These are phyloP conservation scores for Pouteria campechiana DNA, from an alignment of 179 eudicot species.

Conservation along the genomic window DNA sequence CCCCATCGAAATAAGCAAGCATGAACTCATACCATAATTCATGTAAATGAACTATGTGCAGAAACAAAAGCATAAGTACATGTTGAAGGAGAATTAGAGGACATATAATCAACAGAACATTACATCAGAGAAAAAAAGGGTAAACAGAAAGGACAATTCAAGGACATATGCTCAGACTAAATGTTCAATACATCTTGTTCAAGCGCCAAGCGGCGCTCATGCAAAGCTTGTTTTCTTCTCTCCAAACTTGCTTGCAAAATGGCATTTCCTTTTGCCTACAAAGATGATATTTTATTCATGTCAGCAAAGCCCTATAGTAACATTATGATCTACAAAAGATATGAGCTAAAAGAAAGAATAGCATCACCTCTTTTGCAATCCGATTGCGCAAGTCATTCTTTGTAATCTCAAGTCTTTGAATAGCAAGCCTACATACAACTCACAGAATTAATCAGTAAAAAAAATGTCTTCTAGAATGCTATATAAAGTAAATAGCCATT, in stretches of 20 bases:
- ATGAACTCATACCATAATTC: no score
- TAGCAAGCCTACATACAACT: constrained; percentile 51
- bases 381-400: constrained; percentile 85
- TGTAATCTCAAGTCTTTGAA: constrained; percentile 89
- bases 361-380: constrained; percentile 85
- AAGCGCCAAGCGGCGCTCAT: constrained; percentile 97
- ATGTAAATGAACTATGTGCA: no score
- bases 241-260: constrained; percentile 98
- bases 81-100: neutral
- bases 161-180: no score
- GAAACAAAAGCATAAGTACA: no score
- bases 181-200: constrained; percentile 77
- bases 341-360: neutral
- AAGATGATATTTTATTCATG: neutral
- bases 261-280: constrained; percentile 92
- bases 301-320: constrained; percentile 6
- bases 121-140: neutral
- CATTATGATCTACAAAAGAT: no score
- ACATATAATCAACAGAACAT: neutral
- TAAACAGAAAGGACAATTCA: no score
- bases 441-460: neutral
- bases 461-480: no score
- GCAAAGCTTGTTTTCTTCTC: constrained; percentile 96
- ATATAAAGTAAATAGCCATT: no score
- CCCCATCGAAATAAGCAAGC: no score